phyloP scores from a whole-genome alignment of 148 eudicot species.

The Pharnaceum exiguum region DNA sequence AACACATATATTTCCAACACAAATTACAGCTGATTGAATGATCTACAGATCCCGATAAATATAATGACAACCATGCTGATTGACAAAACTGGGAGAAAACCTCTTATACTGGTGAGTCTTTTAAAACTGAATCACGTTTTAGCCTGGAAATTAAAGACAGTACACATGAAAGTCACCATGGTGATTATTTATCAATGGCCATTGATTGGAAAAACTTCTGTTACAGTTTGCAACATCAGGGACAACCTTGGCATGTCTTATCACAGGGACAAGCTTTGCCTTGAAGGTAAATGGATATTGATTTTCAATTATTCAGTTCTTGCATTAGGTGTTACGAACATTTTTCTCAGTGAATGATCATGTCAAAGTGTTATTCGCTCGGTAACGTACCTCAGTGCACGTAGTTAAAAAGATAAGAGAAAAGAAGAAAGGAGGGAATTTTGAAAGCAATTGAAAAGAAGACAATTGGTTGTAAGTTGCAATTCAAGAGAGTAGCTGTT shows the following conservation, averaged over 20 bases:
- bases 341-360: not conserved
- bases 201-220: not conserved
- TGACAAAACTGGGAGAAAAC: constrained; percentile 7
- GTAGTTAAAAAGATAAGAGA: too few species aligned
- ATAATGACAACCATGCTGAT: not conserved
- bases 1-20: too few species aligned
- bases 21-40: not conserved
- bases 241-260: constrained; percentile 16
- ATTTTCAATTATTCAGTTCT: not conserved
- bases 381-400: too few species aligned
- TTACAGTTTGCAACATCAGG: constrained; percentile 19
- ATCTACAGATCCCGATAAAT: not conserved
- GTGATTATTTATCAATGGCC: too few species aligned
- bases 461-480: too few species aligned
- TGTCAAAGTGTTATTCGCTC: not conserved
- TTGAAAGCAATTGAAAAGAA: too few species aligned
- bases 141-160: too few species aligned
- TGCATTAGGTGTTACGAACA: not conserved
- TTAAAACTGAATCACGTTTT: too few species aligned
- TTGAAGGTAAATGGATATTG: constrained; percentile 4
- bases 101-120: constrained; percentile 4
- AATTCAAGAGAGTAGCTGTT: too few species aligned
- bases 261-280: constrained; percentile 13
- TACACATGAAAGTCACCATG: too few species aligned
- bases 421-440: too few species aligned